Conservation (phyloP, 352 stramenopile genomes). For the Phytophthora citricola region DNA sequence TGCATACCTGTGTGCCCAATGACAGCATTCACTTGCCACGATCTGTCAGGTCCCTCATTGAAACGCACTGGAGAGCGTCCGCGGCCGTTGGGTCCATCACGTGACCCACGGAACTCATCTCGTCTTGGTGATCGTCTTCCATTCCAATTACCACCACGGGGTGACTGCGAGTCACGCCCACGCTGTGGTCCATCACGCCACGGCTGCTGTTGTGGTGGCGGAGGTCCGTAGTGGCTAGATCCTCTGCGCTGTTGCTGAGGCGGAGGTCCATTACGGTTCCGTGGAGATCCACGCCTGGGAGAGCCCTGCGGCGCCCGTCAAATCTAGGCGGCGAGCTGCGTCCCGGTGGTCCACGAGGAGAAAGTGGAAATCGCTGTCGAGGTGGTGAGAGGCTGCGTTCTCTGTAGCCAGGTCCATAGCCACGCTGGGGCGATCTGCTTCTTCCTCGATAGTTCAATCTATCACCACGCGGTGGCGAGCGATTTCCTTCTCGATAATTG, state of each 20-base stretch:
- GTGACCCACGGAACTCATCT: background rate
- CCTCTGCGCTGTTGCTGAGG: background rate
- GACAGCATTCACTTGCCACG: background rate
- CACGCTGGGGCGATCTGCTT: background rate
- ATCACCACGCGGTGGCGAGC: background rate
- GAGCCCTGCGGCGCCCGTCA: background rate
- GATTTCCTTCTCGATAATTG: background rate
- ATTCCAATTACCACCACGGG: background rate
- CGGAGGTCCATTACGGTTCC: background rate
- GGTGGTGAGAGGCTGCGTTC: background rate
- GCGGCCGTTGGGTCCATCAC: background rate
- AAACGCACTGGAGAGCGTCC: too few species aligned
- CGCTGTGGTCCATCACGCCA: background rate
- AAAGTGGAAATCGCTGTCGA: background rate
- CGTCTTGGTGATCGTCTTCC: background rate
- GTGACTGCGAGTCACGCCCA: background rate
- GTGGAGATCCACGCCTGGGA: background rate
- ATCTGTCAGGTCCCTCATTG: too few species aligned
- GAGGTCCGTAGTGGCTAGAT: slow-evolving; percentile 1
- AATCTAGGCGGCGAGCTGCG: background rate
- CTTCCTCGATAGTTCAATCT: background rate
- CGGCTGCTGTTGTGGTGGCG: background rate
- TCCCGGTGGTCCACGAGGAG: background rate
- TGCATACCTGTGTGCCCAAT: background rate
- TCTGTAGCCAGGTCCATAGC: background rate